Evolutionary conservation across 345 rosid genomes (phyloP).

Genomic region (Eutrema yunnanense): DNA sequence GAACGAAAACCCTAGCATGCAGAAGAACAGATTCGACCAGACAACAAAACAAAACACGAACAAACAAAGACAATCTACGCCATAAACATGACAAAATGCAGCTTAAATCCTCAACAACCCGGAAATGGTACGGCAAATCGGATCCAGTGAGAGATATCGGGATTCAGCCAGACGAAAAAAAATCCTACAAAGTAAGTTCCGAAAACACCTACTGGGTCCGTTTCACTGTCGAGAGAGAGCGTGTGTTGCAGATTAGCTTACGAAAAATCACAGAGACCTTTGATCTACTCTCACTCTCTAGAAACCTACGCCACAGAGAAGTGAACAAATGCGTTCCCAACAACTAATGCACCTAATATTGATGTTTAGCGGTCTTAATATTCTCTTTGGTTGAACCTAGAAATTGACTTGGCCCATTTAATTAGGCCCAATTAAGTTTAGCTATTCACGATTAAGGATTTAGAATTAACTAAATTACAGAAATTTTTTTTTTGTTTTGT

Average conservation of each 20-base stretch:
- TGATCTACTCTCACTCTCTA: not conserved
- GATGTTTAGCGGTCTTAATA: not conserved
- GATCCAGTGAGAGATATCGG: not conserved
- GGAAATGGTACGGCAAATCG: not conserved
- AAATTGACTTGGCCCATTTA: not conserved
- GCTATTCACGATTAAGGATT: too few relatives aligned
- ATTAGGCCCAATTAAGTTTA: not conserved
- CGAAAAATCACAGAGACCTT: not conserved
- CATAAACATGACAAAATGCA: slow-evolving; percentile 4
- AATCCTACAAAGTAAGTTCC: not conserved
- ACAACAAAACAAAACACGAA: not conserved
- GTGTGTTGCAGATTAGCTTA: not conserved
- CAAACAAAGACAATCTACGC: not conserved
- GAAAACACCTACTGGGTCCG: not conserved
- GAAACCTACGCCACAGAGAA: slow-evolving; percentile 6
- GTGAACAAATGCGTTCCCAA: not conserved
- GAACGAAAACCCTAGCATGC: slow-evolving; percentile 28
- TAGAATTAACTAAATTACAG: too few relatives aligned
- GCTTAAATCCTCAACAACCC: not conserved
- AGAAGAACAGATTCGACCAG: not conserved
- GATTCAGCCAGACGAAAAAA: not conserved
- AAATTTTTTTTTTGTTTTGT: too few relatives aligned
- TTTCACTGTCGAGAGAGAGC: not conserved
- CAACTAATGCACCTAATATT: not conserved
- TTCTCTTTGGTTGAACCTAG: not conserved